Conservation (phyloP, 768 basidiomycete species). For the Pisolithus albus region DNA sequence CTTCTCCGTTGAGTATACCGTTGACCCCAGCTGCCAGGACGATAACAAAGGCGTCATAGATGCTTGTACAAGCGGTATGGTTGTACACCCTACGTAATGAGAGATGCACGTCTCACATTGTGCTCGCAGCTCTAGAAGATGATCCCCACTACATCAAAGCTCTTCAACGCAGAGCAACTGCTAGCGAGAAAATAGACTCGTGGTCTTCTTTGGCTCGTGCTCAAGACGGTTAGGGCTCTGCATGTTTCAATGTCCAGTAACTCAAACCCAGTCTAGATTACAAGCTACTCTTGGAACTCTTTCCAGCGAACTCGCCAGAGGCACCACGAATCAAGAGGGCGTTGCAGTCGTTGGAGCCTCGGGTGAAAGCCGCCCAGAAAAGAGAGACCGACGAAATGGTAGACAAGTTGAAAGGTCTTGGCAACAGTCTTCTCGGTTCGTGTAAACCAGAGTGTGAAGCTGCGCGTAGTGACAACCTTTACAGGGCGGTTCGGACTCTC, state of each 20-base stretch:
- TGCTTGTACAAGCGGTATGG: conserved; percentile 68
- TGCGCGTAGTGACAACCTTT: not conserved
- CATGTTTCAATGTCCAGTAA: not conserved
- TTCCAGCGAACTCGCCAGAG: conserved; percentile 51
- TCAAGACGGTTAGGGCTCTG: conserved; percentile 65
- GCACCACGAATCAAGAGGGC: conserved; percentile 40
- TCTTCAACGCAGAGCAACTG: conserved; percentile 78
- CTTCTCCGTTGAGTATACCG: not conserved
- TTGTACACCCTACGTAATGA: not conserved
- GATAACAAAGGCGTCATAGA: conserved; percentile 75
- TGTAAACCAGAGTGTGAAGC: not conserved
- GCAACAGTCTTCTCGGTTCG: conserved; percentile 82
- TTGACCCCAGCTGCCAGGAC: conserved; percentile 36
- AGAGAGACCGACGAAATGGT: conserved; percentile 88
- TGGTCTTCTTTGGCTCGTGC: conserved; percentile 82
- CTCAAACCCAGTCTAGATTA: conserved; percentile 53
- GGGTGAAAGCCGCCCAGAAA: conserved; percentile 72
- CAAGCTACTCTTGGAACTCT: conserved; percentile 55
- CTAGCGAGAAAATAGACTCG: conserved; percentile 71
- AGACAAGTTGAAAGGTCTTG: conserved; percentile 85
- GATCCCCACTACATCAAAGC: conserved; percentile 85
- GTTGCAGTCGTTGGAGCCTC: conserved; percentile 53
- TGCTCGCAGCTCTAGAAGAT: conserved; percentile 67
- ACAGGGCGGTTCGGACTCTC: conserved; percentile 89
- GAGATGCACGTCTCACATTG: not conserved